These are phyloP conservation scores for Cucumis sativus DNA, from an alignment of 306 rosid species.

Conservation along the genomic window DNA sequence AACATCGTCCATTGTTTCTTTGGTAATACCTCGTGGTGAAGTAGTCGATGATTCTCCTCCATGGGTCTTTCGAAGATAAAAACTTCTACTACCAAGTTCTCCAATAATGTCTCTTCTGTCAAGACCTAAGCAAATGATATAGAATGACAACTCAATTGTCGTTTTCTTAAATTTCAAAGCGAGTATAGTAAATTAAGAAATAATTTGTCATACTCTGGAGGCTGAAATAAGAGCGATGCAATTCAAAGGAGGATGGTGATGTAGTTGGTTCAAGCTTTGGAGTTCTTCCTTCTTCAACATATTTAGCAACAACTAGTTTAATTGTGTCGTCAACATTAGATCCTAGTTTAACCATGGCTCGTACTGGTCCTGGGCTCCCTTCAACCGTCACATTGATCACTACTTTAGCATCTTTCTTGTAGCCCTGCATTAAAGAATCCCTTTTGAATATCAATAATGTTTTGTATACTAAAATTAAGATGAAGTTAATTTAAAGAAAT, in stretches of 20 bases:
- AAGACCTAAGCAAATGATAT: conserved; percentile 40
- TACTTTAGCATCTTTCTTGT: conserved; percentile 73
- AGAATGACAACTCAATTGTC: not conserved
- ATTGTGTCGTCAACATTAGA: conserved; percentile 65
- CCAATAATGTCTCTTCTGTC: conserved; percentile 57
- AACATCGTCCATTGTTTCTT: not conserved
- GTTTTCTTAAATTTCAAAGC: too few species aligned
- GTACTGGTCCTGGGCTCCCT: conserved; percentile 80
- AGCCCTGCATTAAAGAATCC: conserved; percentile 13
- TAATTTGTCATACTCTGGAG: conserved; percentile 42
- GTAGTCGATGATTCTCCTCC: conserved; percentile 15
- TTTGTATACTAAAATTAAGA: too few species aligned
- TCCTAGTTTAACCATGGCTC: conserved; percentile 66
- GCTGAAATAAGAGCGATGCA: conserved; percentile 75
- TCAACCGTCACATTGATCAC: conserved; percentile 77
- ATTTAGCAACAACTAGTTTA: conserved; percentile 46
- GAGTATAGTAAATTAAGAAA: not conserved
- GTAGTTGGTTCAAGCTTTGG: conserved; percentile 31
- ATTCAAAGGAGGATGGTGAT: conserved; percentile 32
- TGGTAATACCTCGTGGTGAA: conserved; percentile 13
- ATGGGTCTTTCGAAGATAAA: conserved; percentile 43
- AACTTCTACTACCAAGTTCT: conserved; percentile 64
- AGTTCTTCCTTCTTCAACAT: conserved; percentile 58
- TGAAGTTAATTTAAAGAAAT: too few species aligned
- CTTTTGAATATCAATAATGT: too few species aligned